phyloP scores from a whole-genome alignment of 148 eudicot genomes.

The Chenopodium suecicum region DNA sequence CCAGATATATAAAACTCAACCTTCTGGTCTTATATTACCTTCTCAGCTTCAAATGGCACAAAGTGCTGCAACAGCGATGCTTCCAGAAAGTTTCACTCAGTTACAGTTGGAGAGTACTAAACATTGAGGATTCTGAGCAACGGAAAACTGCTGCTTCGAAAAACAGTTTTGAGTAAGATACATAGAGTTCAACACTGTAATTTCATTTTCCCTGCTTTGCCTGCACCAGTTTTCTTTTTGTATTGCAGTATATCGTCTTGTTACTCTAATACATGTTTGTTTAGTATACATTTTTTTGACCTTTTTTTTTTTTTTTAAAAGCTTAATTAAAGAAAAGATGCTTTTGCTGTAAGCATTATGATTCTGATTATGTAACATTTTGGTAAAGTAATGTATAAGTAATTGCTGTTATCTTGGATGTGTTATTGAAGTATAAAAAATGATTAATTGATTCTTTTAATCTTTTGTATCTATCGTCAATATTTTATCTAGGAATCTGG shows the following conservation, averaged over 20 bases:
- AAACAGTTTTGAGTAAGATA: constrained; percentile 37
- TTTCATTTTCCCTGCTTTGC: constrained; percentile 10
- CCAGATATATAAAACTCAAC: constrained; percentile 88
- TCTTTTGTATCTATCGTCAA: not conserved
- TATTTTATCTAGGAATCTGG: not conserved
- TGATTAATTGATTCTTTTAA: constrained; percentile 4
- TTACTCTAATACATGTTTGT: not conserved
- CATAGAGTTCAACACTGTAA: constrained; percentile 8
- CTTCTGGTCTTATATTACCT: constrained; percentile 50
- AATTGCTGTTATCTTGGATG: not conserved
- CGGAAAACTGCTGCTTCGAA: constrained; percentile 23
- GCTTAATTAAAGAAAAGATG: constrained; percentile 18
- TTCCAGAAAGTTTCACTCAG: constrained; percentile 48
- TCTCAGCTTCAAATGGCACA: constrained; percentile 47
- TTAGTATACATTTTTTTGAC: not conserved
- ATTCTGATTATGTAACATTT: constrained; percentile 7
- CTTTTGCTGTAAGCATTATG: not conserved
- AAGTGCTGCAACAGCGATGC: constrained; percentile 32
- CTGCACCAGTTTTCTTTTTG: not conserved
- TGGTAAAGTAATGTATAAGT: not conserved
- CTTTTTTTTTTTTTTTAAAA: not conserved
- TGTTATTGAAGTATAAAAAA: not conserved
- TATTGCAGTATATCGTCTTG: not conserved
- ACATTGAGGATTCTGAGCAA: constrained; percentile 23
- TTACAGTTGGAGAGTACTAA: constrained; percentile 41